A percentile compares a stretch with the other conserved stretches of the same genome.
These are phyloP conservation scores for Albugo candida DNA, from an alignment of 352 stramenopile genomes.

Conservation along the genomic window DNA sequence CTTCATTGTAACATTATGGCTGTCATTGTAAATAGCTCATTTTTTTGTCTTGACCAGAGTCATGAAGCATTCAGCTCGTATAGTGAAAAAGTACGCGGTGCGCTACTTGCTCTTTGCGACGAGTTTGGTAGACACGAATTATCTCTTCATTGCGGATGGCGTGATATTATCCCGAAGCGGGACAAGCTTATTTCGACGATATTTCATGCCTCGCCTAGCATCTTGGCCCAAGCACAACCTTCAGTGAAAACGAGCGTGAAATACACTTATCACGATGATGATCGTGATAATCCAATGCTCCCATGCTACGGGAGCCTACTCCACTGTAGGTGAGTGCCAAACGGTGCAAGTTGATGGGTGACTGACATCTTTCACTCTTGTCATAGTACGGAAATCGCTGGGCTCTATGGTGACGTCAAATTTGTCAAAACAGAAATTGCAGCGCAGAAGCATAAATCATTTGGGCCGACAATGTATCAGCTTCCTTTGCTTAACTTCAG, in stretches of 20 bases:
- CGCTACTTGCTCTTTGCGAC: conserved; percentile 70
- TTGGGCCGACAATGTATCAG: conserved; percentile 46
- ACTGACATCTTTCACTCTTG: too few relatives aligned
- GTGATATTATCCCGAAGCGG: conserved; percentile 70
- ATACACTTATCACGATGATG: conserved; percentile 83
- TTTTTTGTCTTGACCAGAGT: conserved; percentile 16
- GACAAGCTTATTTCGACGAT: conserved; percentile 71
- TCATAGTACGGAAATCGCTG: conserved; percentile 61
- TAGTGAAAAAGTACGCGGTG: conserved; percentile 71
- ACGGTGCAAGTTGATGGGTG: too few relatives aligned
- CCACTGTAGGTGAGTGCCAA: background rate
- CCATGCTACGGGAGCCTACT: conserved; percentile 63
- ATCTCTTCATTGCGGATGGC: conserved; percentile 71
- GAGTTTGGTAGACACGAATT: conserved; percentile 73
- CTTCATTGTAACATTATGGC: background rate
- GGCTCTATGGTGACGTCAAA: conserved; percentile 69
- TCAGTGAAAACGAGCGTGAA: conserved; percentile 85
- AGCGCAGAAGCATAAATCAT: conserved; percentile 58
- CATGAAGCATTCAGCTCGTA: conserved; percentile 78
- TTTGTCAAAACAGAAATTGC: conserved; percentile 77
- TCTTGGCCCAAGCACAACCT: conserved; percentile 76
- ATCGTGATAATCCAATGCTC: conserved; percentile 71
- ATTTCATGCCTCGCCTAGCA: conserved; percentile 74
- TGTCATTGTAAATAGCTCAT: too few relatives aligned
- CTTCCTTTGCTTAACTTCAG: conserved; percentile 69